Conservation (phyloP, 2,329 filamentous ascomycete species). For the Coniosporium tulheliwenetii region DNA sequence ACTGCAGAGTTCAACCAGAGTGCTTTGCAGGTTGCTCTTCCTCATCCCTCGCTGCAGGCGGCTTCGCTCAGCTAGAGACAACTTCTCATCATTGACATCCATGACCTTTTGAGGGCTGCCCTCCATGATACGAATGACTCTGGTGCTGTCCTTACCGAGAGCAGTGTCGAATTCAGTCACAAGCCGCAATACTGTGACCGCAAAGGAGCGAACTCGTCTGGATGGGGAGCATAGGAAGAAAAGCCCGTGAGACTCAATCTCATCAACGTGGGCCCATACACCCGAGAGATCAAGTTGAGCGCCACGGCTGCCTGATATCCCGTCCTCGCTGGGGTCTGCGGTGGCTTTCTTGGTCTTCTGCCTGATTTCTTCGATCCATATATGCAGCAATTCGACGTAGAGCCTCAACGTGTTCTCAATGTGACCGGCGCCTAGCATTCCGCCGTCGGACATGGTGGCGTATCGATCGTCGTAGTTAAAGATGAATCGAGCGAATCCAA, state of each 20-base stretch:
- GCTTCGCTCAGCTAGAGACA: constrained; percentile 84
- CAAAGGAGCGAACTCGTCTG: constrained; percentile 71
- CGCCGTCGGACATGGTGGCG: constrained; percentile 93
- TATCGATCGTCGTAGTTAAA: constrained; percentile 98
- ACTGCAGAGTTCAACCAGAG: constrained; percentile 82
- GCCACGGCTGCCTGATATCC: constrained; percentile 50
- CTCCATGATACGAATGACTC: constrained; percentile 85
- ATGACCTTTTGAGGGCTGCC: constrained; percentile 78
- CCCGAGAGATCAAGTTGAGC: constrained; percentile 72
- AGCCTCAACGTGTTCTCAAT: constrained; percentile 87
- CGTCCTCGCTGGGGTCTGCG: constrained; percentile 46
- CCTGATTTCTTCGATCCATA: constrained; percentile 96
- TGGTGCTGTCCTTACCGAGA: constrained; percentile 62
- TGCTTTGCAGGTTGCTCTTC: constrained; percentile 68
- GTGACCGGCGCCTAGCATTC: constrained; percentile 84
- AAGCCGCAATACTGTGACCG: constrained; percentile 79
- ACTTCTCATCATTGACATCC: constrained; percentile 79
- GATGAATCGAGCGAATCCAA: constrained; percentile 92
- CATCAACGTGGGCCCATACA: constrained; percentile 85
- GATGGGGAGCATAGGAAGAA: constrained; percentile 98
- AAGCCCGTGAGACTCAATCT: constrained; percentile 88
- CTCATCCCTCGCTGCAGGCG: constrained; percentile 80
- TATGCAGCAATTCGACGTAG: constrained; percentile 84
- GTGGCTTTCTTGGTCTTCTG: constrained; percentile 64
- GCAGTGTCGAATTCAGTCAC: constrained; percentile 90